Conservation (phyloP, 1,139 yeast genomes). For the Blastobotrys raffinosifermentans region DNA sequence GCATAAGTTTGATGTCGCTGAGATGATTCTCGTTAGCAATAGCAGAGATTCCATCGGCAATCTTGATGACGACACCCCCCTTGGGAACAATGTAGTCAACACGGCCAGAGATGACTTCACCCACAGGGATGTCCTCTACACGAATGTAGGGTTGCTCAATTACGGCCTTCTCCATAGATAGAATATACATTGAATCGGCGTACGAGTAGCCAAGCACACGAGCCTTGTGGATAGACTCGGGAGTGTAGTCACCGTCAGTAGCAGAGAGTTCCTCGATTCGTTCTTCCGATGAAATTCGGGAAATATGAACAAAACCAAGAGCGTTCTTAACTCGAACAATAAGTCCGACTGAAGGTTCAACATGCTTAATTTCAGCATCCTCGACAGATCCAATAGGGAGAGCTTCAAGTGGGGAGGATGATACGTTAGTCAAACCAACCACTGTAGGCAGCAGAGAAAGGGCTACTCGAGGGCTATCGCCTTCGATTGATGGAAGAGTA, state of each 20-base stretch:
- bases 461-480: slow-evolving; percentile 51
- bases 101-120: slow-evolving; percentile 53
- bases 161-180: slow-evolving; percentile 63
- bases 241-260: slow-evolving; percentile 37
- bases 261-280: slow-evolving; percentile 38
- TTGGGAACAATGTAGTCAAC: slow-evolving; percentile 61
- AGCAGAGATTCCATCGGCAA: slow-evolving; percentile 66
- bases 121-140: slow-evolving; percentile 67
- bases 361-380: slow-evolving; percentile 48
- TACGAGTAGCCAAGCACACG: slow-evolving; percentile 67
- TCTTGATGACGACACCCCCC: slow-evolving; percentile 62
- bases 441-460: slow-evolving; percentile 62
- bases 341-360: slow-evolving; percentile 38
- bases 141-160: slow-evolving; percentile 61
- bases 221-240: slow-evolving; percentile 66
- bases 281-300: slow-evolving; percentile 53
- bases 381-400: slow-evolving; percentile 74
- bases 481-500: slow-evolving; percentile 39
- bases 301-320: slow-evolving; percentile 43
- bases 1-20: slow-evolving; percentile 74
- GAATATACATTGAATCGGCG: slow-evolving; percentile 58
- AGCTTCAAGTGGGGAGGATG: slow-evolving; percentile 48
- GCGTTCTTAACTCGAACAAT: slow-evolving; percentile 32
- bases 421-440: slow-evolving; percentile 28
- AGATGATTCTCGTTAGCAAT: slow-evolving; percentile 70